Conservation (phyloP, 2,329 filamentous ascomycete genomes). For the Cladorrhinum sp. region DNA sequence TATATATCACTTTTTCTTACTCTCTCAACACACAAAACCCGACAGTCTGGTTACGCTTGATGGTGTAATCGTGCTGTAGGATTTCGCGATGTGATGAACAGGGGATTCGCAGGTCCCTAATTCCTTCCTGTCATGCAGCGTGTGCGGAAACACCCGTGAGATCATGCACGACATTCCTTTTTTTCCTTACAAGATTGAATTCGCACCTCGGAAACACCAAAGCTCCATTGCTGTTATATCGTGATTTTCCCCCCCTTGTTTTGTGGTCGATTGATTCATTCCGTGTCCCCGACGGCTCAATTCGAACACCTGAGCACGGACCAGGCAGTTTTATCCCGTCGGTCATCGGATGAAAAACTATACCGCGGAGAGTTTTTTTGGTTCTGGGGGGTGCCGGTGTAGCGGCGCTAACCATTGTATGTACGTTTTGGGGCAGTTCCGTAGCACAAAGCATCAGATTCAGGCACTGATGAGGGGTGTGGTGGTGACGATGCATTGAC, state of each 20-base stretch:
- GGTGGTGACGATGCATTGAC: neutral
- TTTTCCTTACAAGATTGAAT: neutral
- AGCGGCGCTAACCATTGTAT: neutral
- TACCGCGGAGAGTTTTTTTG: neutral
- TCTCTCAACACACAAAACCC: neutral
- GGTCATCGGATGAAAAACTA: neutral
- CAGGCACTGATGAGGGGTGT: neutral
- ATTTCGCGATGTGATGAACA: slow-evolving; percentile 4
- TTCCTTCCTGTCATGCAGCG: neutral
- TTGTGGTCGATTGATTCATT: neutral
- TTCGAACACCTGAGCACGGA: neutral
- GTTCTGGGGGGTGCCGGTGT: no score
- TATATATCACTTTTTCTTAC: no score
- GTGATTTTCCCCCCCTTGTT: neutral
- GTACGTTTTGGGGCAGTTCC: neutral
- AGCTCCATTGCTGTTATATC: neutral
- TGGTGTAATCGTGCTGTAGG: slow-evolving; percentile 15
- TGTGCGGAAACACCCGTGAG: slow-evolving; percentile 8
- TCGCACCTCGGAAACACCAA: neutral
- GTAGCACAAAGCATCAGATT: neutral
- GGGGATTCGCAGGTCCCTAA: neutral
- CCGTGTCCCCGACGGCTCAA: neutral
- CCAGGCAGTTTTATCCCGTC: neutral
- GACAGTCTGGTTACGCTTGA: slow-evolving; percentile 10
- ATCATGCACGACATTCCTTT: slow-evolving; percentile 5